phyloP scores from a whole-genome alignment of 2,329 filamentous ascomycete genomes.

The Fonsecaea monophora region DNA sequence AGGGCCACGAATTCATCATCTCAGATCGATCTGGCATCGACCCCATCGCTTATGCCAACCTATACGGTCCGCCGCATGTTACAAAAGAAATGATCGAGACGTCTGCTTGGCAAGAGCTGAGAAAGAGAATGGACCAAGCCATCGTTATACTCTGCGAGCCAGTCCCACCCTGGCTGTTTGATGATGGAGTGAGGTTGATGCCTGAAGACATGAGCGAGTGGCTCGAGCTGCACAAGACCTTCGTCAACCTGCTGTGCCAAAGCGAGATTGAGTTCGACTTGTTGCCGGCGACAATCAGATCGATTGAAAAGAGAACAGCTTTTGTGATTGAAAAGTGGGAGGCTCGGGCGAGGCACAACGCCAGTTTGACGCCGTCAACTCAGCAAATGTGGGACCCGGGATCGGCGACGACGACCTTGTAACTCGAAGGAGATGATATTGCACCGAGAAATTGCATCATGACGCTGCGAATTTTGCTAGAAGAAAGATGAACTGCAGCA shows the following conservation, averaged over 20 bases:
- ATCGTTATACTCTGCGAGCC: conserved; percentile 11
- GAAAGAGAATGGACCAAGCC: conserved; percentile 5
- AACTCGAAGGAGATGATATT: neutral
- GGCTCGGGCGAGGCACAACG: neutral
- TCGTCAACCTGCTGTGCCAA: neutral
- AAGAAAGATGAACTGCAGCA: neutral
- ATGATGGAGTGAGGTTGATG: conserved; percentile 15
- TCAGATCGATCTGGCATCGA: conserved; percentile 20
- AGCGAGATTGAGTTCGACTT: conserved; percentile 5
- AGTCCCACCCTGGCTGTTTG: conserved; percentile 9
- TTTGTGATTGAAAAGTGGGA: conserved; percentile 10
- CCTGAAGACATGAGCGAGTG: conserved; percentile 7
- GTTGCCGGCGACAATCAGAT: conserved; percentile 6
- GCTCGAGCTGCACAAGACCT: conserved; percentile 6
- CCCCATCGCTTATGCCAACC: conserved; percentile 11
- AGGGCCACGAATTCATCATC: conserved; percentile 2
- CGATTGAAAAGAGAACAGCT: conserved; percentile 9
- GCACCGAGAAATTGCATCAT: neutral
- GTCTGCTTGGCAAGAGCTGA: neutral
- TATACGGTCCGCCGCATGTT: conserved; percentile 3
- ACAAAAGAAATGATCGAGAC: conserved; percentile 1
- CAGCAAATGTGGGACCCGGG: neutral
- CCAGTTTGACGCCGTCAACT: neutral
- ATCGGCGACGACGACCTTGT: neutral
- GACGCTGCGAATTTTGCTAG: neutral